Conservation (phyloP, 495 filamentous ascomycete species). For the Achaetomiella virescens region DNA sequence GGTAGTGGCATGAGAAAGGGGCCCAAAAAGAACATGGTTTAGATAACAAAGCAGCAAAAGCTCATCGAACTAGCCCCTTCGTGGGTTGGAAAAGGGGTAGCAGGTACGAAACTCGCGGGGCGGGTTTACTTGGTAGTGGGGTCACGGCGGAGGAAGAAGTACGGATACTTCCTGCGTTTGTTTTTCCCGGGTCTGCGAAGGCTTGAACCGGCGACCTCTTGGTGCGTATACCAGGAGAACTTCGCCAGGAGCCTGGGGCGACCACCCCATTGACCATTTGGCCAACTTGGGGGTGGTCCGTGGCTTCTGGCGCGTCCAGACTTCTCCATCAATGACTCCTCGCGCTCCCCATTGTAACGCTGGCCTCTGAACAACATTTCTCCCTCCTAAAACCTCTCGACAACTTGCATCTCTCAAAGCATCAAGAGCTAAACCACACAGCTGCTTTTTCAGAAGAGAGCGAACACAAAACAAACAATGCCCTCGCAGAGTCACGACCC, state of each 20-base stretch:
- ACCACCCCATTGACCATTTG: neutral
- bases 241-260: neutral
- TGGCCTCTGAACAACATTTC: too few relatives aligned
- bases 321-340: neutral
- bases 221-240: too few relatives aligned
- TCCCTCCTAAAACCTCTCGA: too few relatives aligned
- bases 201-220: neutral
- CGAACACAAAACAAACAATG: too few relatives aligned
- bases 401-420: too few relatives aligned
- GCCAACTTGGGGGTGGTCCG: neutral
- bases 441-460: too few relatives aligned
- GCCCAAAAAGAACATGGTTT: neutral
- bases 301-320: neutral
- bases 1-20: too few relatives aligned
- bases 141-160: neutral
- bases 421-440: too few relatives aligned
- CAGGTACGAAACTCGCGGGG: neutral
- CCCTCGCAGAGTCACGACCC: too few relatives aligned
- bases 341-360: too few relatives aligned
- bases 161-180: neutral
- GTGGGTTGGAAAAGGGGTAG: neutral
- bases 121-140: neutral
- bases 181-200: neutral
- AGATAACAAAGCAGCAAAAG: neutral
- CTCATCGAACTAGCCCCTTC: neutral